Evolutionary conservation across 306 rosid genomes (phyloP).

Genomic region (Alnus glutinosa): DNA sequence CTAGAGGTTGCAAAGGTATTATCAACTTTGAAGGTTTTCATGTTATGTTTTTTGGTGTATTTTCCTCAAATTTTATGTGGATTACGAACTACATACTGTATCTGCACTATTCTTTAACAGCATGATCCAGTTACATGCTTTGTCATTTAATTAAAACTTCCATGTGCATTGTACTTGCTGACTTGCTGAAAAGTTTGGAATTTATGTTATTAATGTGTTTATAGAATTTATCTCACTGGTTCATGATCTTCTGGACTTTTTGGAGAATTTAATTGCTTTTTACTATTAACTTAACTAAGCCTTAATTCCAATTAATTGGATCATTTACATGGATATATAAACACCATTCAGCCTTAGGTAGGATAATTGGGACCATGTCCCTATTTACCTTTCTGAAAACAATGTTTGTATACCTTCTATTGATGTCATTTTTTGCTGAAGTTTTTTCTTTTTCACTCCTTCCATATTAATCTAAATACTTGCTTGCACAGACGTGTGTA

Average conservation of each 20-base stretch:
- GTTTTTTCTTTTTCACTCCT: too few species aligned
- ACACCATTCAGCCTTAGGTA: neutral
- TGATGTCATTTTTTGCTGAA: neutral
- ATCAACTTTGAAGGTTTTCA: constrained; percentile 7
- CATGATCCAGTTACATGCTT: neutral
- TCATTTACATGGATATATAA: neutral
- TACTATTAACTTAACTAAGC: too few species aligned
- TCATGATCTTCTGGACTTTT: neutral
- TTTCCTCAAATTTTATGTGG: neutral
- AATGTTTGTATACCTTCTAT: neutral
- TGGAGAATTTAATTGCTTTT: neutral
- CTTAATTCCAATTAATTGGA: too few species aligned
- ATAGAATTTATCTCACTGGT: neutral
- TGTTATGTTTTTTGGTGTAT: neutral
- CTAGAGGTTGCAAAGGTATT: constrained; percentile 95
- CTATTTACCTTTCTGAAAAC: neutral
- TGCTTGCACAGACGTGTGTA: too few species aligned
- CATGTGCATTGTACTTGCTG: neutral
- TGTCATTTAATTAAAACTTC: neutral
- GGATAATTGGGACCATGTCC: neutral
- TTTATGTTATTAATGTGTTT: neutral
- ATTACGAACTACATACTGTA: neutral
- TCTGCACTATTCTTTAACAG: neutral
- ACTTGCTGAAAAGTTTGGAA: neutral
- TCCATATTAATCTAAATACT: too few species aligned